phyloP scores from a whole-genome alignment of 805 yeast species.

The Suhomyces faveliae region DNA sequence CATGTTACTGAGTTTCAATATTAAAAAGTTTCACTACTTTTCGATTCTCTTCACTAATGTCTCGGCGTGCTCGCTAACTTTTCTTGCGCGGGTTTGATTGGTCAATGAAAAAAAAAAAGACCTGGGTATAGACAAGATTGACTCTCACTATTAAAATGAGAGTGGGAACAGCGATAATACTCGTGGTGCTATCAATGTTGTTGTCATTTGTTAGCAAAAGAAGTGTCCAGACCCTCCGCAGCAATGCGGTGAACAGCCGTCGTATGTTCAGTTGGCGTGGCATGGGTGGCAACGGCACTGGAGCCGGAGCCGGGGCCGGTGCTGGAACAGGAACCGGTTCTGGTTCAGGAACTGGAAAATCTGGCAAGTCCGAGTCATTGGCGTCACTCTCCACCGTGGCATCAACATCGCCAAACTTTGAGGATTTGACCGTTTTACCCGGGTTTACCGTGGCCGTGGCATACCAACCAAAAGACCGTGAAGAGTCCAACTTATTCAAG shows the following conservation, averaged over 20 bases:
- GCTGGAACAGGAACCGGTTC: slow-evolving; percentile 4
- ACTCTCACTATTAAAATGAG: slow-evolving; percentile 1
- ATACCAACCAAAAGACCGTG: slow-evolving; percentile 69
- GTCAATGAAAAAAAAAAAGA: background rate
- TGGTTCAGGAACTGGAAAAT: slow-evolving; percentile 2
- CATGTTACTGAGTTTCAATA: slow-evolving; percentile 17
- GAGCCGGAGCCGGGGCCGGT: background rate
- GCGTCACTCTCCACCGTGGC: slow-evolving; percentile 17
- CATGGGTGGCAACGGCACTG: background rate
- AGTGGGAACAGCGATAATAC: background rate
- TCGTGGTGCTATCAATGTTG: slow-evolving; percentile 20
- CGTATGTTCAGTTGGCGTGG: slow-evolving; percentile 5
- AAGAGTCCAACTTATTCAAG: slow-evolving; percentile 47
- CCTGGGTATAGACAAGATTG: background rate
- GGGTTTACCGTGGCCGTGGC: slow-evolving; percentile 64
- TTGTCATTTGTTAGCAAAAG: slow-evolving; percentile 16
- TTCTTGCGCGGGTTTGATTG: slow-evolving; percentile 5
- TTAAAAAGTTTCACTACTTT: background rate
- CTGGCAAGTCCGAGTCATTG: slow-evolving; percentile 6
- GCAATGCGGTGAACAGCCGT: background rate
- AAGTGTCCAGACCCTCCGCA: slow-evolving; percentile 7
- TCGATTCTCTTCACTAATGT: background rate
- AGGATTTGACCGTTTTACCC: slow-evolving; percentile 21
- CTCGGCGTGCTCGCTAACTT: slow-evolving; percentile 2
- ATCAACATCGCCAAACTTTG: slow-evolving; percentile 20